These are phyloP conservation scores for Trichoderma breve DNA, from an alignment of 2,329 filamentous ascomycete genomes.

Conservation along the genomic window DNA sequence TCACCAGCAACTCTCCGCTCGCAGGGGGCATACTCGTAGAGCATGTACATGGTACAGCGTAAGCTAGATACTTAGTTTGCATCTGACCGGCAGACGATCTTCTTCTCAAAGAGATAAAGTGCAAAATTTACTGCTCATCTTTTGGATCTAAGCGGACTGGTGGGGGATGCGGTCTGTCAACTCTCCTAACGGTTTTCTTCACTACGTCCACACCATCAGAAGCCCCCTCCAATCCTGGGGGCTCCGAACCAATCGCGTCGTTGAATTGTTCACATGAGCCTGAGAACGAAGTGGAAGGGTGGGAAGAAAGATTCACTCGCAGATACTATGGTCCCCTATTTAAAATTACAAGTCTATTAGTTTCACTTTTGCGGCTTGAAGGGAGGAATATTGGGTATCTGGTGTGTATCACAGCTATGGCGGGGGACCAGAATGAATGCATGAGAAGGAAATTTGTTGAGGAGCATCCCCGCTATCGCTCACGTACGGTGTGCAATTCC, in stretches of 20 bases:
- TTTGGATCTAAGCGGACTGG: not conserved
- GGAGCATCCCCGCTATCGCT: not conserved
- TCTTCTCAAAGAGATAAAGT: not conserved
- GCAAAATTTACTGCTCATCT: not conserved
- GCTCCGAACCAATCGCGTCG: not conserved
- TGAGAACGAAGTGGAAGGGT: not conserved
- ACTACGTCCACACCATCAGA: not conserved
- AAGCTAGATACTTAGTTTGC: not conserved
- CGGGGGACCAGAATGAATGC: not conserved
- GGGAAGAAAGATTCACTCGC: not conserved
- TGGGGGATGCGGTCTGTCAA: no score
- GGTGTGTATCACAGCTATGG: not conserved
- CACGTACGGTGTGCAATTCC: not conserved
- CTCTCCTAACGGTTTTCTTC: not conserved
- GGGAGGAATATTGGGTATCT: not conserved
- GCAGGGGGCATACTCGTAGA: not conserved
- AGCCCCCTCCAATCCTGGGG: not conserved
- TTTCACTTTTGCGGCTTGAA: not conserved
- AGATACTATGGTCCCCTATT: not conserved
- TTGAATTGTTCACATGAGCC: not conserved
- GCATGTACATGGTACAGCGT: not conserved
- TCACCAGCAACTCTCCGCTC: not conserved
- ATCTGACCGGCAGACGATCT: not conserved
- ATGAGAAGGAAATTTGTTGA: not conserved
- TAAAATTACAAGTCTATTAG: not conserved